Percentiles rank a stretch among this genome's conserved stretches.
phyloP scores from a whole-genome alignment of 306 rosid genomes.

The Rubus idaeus region DNA sequence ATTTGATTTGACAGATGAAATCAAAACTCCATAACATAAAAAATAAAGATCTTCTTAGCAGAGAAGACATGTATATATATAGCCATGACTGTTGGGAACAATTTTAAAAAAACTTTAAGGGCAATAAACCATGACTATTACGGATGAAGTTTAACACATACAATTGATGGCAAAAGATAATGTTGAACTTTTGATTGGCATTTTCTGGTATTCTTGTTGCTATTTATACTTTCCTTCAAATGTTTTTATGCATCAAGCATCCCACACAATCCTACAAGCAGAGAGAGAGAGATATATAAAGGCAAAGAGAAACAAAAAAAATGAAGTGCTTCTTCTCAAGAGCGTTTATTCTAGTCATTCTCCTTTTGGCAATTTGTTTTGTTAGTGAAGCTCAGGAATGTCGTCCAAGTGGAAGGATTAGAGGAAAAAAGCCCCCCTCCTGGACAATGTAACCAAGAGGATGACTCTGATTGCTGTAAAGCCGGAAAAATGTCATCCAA shows the following conservation, averaged over 20 bases:
- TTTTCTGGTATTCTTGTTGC: neutral
- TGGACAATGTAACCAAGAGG: constrained; percentile 19
- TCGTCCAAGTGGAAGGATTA: constrained; percentile 21
- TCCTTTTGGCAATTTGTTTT: neutral
- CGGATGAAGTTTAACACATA: neutral
- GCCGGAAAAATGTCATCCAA: constrained; percentile 29
- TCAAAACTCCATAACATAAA: no score
- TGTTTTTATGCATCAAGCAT: neutral
- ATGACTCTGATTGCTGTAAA: constrained; percentile 29
- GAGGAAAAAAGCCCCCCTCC: constrained; percentile 24
- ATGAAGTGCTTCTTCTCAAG: constrained; percentile 17
- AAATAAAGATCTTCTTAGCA: no score
- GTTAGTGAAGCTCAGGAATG: constrained; percentile 20
- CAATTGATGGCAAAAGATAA: neutral
- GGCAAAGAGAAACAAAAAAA: neutral
- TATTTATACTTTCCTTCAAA: neutral
- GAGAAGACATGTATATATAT: no score
- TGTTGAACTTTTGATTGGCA: neutral
- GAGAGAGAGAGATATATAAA: no score
- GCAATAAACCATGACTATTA: neutral
- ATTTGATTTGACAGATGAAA: no score
- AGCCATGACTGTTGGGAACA: no score
- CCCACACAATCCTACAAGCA: neutral
- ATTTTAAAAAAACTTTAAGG: neutral
- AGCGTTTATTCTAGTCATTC: neutral